Evolutionary conservation across 2,329 filamentous ascomycete genomes (phyloP), one percentile per base, ranked within the genome.

Genomic region (Fusarium odoratissimum): DNA sequence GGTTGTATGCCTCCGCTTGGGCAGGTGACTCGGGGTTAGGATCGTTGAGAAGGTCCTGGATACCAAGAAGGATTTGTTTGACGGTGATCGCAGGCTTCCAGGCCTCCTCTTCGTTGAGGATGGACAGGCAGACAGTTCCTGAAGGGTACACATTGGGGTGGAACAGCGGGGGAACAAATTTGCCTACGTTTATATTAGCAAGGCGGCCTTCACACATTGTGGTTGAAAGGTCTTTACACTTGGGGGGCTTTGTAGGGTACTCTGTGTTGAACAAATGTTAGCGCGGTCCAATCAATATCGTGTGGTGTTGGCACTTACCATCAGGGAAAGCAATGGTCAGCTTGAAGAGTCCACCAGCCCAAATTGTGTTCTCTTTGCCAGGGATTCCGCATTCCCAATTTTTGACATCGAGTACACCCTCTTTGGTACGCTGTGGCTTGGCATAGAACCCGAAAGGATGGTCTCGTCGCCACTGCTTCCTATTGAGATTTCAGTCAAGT

Each of bases 51-150:
- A 99, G 89, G 77, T 97, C 95, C 83, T 99, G 96, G 64, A 99
- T 97, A 54, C 96, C 96, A 3, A 98, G 88, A 10, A 98, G 89
- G 72, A 99, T 98, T 84, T 98, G 95, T 84, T 98, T 98, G 82
- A 99, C 94, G 1, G 96, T 99, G 79, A 99, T 99, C 11, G 96
- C 95, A 2, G 96, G 97, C 83, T 97, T 97, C 96, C 97, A 99
- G 11, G 93, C 95, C 82, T 99, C 96, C 78, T 99, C 96, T 82
- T 99, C 97, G 84, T 98, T 99, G 74, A 99, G 85, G 75, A 99
- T 99, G 33, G 94, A 97, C 28, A 99, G 89, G 80, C 96, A 99
- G 70, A 99, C 96, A 52, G 96, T 99, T 75, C 96, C 97, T 1
- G 95, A 98, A 0, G 96, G 96, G 81, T 99, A 99, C 75, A 99